Conservation (phyloP, 164 flowering plant species). For the Protea cynaroides region DNA sequence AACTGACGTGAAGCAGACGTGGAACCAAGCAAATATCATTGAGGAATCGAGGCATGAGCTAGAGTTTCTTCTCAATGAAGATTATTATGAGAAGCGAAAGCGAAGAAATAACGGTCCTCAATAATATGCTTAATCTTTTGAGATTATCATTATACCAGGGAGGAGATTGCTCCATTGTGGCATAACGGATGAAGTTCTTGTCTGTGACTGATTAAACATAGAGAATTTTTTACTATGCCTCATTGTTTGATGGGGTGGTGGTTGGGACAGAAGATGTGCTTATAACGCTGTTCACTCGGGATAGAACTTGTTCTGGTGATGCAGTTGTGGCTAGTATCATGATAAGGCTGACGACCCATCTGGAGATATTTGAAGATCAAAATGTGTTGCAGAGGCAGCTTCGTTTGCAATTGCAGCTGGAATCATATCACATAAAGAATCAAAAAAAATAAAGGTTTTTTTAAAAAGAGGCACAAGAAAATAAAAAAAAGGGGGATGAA, state of each 20-base stretch:
- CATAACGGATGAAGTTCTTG: constrained; percentile 70
- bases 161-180: constrained; percentile 81
- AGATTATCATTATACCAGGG: constrained; percentile 69
- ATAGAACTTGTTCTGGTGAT: constrained; percentile 96
- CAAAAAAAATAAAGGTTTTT: too few relatives aligned
- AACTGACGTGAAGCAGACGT: constrained; percentile 54
- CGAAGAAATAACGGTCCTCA: constrained; percentile 66
- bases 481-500: too few relatives aligned
- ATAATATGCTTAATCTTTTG: constrained; percentile 66
- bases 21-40: constrained; percentile 71
- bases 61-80: constrained; percentile 87
- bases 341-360: constrained; percentile 65
- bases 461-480: too few relatives aligned
- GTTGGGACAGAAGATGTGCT: constrained; percentile 91
- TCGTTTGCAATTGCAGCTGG: constrained; percentile 90
- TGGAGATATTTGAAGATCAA: constrained; percentile 72
- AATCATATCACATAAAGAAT: constrained; percentile 82
- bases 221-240: constrained; percentile 73
- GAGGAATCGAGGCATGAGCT: constrained; percentile 71
- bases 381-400: constrained; percentile 75
- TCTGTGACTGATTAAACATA: constrained; percentile 86
- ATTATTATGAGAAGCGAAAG: constrained; percentile 52
- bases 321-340: constrained; percentile 81
- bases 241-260: constrained; percentile 69
- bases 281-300: constrained; percentile 84